Conservation (phyloP, 2,329 filamentous ascomycete species). For the Phaeosphaeria sp. region DNA sequence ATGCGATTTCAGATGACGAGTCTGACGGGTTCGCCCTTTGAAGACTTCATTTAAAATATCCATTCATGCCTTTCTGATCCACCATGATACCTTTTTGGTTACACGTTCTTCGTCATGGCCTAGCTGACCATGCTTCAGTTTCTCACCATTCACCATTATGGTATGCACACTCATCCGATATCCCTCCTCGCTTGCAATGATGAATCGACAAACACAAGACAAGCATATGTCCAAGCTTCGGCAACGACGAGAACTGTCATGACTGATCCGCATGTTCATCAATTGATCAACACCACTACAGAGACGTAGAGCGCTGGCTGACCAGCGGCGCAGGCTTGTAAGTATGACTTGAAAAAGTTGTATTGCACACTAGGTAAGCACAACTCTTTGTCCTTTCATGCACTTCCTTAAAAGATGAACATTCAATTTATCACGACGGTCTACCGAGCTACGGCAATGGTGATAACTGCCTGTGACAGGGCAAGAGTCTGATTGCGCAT, state of each 20-base stretch:
- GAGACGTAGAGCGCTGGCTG: conserved; percentile 26
- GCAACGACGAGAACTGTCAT: conserved; percentile 56
- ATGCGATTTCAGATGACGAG: conserved; percentile 73
- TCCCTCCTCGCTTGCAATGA: conserved; percentile 59
- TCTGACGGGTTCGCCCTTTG: conserved; percentile 75
- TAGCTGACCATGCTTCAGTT: not conserved
- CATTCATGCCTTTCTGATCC: conserved; percentile 69
- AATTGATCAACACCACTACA: conserved; percentile 19
- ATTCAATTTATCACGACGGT: conserved; percentile 75
- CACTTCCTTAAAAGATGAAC: conserved; percentile 48
- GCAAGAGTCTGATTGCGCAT: conserved; percentile 53
- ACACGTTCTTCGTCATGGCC: conserved; percentile 9
- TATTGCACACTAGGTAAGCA: conserved; percentile 16
- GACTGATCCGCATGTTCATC: conserved; percentile 34
- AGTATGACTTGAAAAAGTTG: not conserved
- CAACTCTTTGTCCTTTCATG: not conserved
- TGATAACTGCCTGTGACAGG: conserved; percentile 81
- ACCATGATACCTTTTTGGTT: conserved; percentile 1
- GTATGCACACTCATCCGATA: conserved; percentile 23
- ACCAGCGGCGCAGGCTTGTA: conserved; percentile 19
- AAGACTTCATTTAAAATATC: conserved; percentile 65
- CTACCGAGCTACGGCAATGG: conserved; percentile 83
- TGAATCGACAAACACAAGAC: conserved; percentile 83
- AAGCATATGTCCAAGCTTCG: conserved; percentile 96
- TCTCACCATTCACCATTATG: not conserved